Percentiles rank a stretch among this genome's conserved stretches.
Evolutionary conservation across 768 basidiomycete species (phyloP).

Genomic region (Panus rudis): DNA sequence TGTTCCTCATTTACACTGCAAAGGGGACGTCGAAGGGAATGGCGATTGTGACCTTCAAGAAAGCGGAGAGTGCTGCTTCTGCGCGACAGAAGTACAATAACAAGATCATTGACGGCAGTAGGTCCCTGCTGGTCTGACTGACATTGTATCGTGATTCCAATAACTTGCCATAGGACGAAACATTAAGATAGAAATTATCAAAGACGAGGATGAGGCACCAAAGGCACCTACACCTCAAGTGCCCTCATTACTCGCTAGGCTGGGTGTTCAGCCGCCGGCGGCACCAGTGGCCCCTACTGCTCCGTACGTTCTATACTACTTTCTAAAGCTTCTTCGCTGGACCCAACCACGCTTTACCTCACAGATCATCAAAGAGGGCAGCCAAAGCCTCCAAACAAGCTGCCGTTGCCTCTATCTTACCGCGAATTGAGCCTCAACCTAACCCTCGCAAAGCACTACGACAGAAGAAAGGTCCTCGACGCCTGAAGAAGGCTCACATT

Average conservation of each 20-base stretch:
- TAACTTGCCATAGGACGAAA: conserved; percentile 43
- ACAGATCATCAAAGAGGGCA: too few relatives aligned
- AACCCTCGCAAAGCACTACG: conserved; percentile 25
- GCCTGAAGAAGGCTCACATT: conserved; percentile 48
- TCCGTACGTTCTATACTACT: background rate
- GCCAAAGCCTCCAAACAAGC: too few relatives aligned
- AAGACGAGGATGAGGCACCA: conserved; percentile 33
- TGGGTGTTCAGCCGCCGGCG: too few relatives aligned
- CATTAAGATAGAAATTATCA: conserved; percentile 58
- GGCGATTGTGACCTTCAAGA: conserved; percentile 66
- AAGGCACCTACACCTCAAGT: conserved; percentile 17
- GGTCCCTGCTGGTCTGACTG: conserved; percentile 14
- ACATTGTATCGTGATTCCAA: background rate
- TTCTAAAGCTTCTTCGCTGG: too few relatives aligned
- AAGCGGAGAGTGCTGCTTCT: conserved; percentile 51
- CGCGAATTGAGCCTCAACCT: too few relatives aligned
- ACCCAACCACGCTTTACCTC: too few relatives aligned
- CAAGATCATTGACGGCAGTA: conserved; percentile 64
- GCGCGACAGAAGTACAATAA: conserved; percentile 69
- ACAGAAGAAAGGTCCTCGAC: conserved; percentile 67
- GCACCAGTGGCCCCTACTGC: background rate
- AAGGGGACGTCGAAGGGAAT: conserved; percentile 74
- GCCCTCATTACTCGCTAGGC: conserved; percentile 35
- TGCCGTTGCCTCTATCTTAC: background rate
- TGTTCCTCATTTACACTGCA: conserved; percentile 67